Conservation (phyloP, 768 basidiomycete genomes). For the Calocybe indica region DNA sequence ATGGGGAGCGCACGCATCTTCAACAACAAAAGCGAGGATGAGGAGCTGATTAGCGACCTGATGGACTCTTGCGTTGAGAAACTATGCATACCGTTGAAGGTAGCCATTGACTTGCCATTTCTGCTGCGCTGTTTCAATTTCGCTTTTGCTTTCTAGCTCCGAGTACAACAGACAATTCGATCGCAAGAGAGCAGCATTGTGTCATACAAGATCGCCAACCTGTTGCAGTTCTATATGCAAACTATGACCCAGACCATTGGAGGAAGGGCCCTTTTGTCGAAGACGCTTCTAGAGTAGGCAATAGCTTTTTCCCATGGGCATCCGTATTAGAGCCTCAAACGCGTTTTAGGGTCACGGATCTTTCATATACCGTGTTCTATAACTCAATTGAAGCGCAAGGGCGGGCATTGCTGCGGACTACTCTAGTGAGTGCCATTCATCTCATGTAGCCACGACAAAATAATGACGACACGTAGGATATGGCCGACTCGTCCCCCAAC, state of each 20-base stretch:
- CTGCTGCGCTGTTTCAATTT: neutral
- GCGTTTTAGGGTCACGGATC: slow-evolving; percentile 63
- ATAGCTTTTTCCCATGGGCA: neutral
- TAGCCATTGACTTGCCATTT: slow-evolving; percentile 19
- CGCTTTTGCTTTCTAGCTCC: slow-evolving; percentile 39
- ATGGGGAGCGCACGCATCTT: slow-evolving; percentile 64
- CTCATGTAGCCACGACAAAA: slow-evolving; percentile 10
- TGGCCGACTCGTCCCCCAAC: slow-evolving; percentile 62
- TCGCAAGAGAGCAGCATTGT: slow-evolving; percentile 92
- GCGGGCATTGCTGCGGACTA: slow-evolving; percentile 49
- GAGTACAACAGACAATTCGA: slow-evolving; percentile 90
- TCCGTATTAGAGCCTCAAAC: neutral
- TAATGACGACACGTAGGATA: slow-evolving; percentile 33
- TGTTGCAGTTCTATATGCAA: slow-evolving; percentile 90
- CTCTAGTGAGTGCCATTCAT: slow-evolving; percentile 36
- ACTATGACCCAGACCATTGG: slow-evolving; percentile 95
- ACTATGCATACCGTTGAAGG: slow-evolving; percentile 85
- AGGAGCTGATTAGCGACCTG: slow-evolving; percentile 73
- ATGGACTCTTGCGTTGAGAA: slow-evolving; percentile 82
- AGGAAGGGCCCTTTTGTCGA: slow-evolving; percentile 68
- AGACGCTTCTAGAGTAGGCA: slow-evolving; percentile 72
- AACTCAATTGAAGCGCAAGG: slow-evolving; percentile 85
- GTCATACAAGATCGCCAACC: slow-evolving; percentile 88
- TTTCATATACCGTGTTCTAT: slow-evolving; percentile 81
- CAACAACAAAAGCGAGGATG: slow-evolving; percentile 50